phyloP scores from a whole-genome alignment of 306 rosid genomes.

The Prunus mume region DNA sequence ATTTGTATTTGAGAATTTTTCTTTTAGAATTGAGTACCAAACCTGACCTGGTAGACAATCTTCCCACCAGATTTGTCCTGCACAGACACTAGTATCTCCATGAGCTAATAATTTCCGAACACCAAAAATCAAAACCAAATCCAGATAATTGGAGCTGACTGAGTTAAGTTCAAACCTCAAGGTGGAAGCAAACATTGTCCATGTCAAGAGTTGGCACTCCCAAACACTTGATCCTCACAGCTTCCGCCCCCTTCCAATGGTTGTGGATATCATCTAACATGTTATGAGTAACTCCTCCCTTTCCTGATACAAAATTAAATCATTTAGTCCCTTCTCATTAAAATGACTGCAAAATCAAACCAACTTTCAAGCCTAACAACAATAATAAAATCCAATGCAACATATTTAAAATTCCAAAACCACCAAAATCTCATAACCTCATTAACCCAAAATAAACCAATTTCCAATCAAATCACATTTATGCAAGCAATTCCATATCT shows the following conservation, averaged over 20 bases:
- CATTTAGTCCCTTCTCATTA: background rate
- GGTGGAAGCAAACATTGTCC: constrained; percentile 77
- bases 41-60: constrained; percentile 40
- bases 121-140: constrained; percentile 8
- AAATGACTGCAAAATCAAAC: background rate
- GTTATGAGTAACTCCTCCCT: constrained; percentile 91
- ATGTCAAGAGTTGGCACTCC: constrained; percentile 94
- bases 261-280: constrained; percentile 84
- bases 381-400: no score
- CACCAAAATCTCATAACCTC: no score
- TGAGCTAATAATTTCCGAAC: constrained; percentile 22
- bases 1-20: background rate
- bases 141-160: background rate
- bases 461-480: no score
- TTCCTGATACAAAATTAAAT: constrained; percentile 49
- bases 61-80: constrained; percentile 88
- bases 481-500: no score
- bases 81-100: constrained; percentile 26
- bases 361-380: background rate
- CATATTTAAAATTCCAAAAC: no score
- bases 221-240: constrained; percentile 93
- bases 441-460: no score
- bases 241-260: constrained; percentile 94
- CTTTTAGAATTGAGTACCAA: background rate
- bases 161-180: constrained; percentile 54